phyloP scores from a whole-genome alignment of 2,329 filamentous ascomycete genomes.

The Knufia petricola region DNA sequence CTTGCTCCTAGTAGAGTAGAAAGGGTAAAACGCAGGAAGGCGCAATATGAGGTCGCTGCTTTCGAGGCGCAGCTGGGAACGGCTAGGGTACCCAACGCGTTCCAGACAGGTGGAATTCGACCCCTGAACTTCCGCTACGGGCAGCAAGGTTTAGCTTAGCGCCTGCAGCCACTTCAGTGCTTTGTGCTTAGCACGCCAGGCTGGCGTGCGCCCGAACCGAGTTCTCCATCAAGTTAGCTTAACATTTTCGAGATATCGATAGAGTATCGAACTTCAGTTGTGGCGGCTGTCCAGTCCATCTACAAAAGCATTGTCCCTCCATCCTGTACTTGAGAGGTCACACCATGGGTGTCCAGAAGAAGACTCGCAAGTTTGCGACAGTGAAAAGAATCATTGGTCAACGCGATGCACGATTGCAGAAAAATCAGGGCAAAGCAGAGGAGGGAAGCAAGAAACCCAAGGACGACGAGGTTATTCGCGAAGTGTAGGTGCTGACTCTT shows the following conservation, averaged over 20 bases:
- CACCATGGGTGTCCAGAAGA: slow-evolving; percentile 78
- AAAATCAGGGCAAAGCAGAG: slow-evolving; percentile 58
- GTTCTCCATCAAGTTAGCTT: too few species aligned
- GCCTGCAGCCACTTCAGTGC: neutral
- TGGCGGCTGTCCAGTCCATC: too few species aligned
- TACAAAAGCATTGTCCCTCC: too few species aligned
- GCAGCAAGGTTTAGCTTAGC: neutral
- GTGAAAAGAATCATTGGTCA: slow-evolving; percentile 77
- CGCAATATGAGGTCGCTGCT: neutral
- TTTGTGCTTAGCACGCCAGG: neutral
- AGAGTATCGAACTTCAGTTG: neutral
- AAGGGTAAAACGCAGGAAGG: neutral
- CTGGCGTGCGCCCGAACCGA: too few species aligned
- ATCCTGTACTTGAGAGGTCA: slow-evolving; percentile 3
- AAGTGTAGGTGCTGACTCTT: slow-evolving; percentile 50
- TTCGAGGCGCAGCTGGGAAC: neutral
- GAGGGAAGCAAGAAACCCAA: slow-evolving; percentile 49
- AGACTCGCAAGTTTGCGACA: slow-evolving; percentile 78
- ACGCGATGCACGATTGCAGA: slow-evolving; percentile 70
- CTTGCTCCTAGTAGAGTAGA: too few species aligned
- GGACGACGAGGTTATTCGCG: slow-evolving; percentile 57
- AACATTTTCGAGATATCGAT: neutral
- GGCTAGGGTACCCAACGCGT: slow-evolving; percentile 8
- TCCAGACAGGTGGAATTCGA: neutral
- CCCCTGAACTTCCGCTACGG: neutral